phyloP scores from a whole-genome alignment of 2,329 filamentous ascomycete species.

The Lachnellula willkommii region DNA sequence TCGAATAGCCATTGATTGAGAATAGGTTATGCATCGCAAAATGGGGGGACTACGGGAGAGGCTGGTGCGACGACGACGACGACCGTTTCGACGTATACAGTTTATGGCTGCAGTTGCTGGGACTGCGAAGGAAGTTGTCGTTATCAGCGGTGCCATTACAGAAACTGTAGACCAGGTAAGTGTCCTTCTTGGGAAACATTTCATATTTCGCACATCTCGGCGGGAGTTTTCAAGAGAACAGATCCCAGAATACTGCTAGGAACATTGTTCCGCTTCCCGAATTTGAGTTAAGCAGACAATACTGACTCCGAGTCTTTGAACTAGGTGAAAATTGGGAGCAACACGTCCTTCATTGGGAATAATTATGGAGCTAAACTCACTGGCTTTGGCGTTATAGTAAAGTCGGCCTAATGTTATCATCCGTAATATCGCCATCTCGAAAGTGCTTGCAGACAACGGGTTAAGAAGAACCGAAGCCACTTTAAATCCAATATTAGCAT shows the following conservation, averaged over 20 bases:
- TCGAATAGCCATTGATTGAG: not conserved
- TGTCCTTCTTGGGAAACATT: too few relatives aligned
- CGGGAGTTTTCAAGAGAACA: too few relatives aligned
- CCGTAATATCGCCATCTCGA: conserved; percentile 55
- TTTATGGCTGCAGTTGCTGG: conserved; percentile 46
- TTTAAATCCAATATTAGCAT: too few relatives aligned
- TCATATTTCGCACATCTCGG: too few relatives aligned
- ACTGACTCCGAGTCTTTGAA: too few relatives aligned
- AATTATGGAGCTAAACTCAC: conserved; percentile 27
- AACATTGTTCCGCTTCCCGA: too few relatives aligned
- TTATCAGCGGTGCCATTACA: conserved; percentile 42
- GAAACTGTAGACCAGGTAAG: conserved; percentile 33
- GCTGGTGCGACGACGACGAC: conserved; percentile 47
- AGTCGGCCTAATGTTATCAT: conserved; percentile 55
- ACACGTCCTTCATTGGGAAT: conserved; percentile 47
- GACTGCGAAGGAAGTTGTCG: conserved; percentile 40
- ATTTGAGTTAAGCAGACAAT: too few relatives aligned
- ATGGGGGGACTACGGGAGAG: conserved; percentile 48
- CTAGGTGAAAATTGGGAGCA: conserved; percentile 39
- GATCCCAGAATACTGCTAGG: too few relatives aligned
- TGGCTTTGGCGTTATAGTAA: conserved; percentile 37
- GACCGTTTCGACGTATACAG: conserved; percentile 47
- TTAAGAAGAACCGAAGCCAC: too few relatives aligned
- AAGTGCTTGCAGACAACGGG: conserved; percentile 50
- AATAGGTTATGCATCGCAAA: conserved; percentile 37